A percentile compares a stretch with the other conserved stretches of the same genome.
Conservation (phyloP, 1,139 yeast species). For the Debaryomyces nepalensis region DNA sequence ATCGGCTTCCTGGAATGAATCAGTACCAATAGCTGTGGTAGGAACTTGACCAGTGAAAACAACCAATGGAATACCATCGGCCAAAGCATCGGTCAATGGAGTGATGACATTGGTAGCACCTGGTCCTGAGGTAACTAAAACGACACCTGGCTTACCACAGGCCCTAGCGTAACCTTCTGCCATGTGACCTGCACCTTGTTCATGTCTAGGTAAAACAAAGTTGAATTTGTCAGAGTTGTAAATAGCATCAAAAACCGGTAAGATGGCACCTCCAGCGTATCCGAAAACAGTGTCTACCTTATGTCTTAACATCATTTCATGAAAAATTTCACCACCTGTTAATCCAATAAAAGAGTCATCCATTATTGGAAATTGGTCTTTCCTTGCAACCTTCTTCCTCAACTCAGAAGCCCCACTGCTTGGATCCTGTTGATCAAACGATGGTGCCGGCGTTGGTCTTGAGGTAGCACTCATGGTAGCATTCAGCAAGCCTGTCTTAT, state of each 20-base stretch:
- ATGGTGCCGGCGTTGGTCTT: conserved; percentile 47
- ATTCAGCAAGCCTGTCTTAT: conserved; percentile 37
- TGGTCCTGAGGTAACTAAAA: conserved; percentile 96
- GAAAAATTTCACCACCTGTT: conserved; percentile 97
- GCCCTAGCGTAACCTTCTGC: conserved; percentile 99
- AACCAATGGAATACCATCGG: conserved; percentile 96
- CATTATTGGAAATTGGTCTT: conserved; percentile 39
- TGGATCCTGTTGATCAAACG: conserved; percentile 35
- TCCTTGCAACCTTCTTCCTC: conserved; percentile 17
- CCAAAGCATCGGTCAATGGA: conserved; percentile 96
- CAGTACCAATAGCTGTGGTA: conserved; percentile 94
- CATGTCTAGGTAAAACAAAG: conserved; percentile 93
- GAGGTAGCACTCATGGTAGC: conserved; percentile 39
- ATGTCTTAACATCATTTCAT: conserved; percentile 98
- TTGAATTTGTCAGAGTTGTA: conserved; percentile 87
- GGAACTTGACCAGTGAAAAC: conserved; percentile 99
- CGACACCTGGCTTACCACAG: conserved; percentile 96
- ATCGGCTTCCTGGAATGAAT: conserved; percentile 99
- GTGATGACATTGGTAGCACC: conserved; percentile 98
- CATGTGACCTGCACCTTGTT: conserved; percentile 99
- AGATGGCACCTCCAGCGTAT: conserved; percentile 97
- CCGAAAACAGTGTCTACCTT: conserved; percentile 94
- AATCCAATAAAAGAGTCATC: conserved; percentile 91
- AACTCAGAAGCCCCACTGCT: conserved; percentile 9
- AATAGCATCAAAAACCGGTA: conserved; percentile 97